Conservation (phyloP, 306 rosid species). For the Adenanthera pavonina region DNA sequence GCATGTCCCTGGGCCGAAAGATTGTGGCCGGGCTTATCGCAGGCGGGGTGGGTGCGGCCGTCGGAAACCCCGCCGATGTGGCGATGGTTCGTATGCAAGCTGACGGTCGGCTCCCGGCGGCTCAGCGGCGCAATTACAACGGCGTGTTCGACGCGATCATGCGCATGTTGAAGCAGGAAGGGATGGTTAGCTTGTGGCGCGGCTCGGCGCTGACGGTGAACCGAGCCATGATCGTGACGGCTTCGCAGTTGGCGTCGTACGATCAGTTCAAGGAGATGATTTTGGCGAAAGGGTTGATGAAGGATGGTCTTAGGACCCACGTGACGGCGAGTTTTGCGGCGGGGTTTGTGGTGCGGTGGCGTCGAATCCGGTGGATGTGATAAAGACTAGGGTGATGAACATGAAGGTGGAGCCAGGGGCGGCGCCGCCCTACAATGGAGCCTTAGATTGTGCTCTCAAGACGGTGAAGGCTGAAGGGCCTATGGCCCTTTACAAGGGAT, state of each 20-base stretch:
- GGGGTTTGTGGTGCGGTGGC: constrained; percentile 92
- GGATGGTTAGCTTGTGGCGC: constrained; percentile 81
- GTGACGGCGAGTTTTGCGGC: constrained; percentile 86
- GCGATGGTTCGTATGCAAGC: constrained; percentile 98
- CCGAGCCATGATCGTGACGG: constrained; percentile 95
- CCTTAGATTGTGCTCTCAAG: constrained; percentile 77
- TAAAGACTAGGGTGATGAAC: constrained; percentile 90
- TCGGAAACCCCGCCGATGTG: constrained; percentile 88
- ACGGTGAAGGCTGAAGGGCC: constrained; percentile 81
- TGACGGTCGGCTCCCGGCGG: constrained; percentile 74
- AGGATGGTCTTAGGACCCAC: constrained; percentile 79
- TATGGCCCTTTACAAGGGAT: constrained; percentile 86
- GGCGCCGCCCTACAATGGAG: constrained; percentile 65
- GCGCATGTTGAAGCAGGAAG: constrained; percentile 68
- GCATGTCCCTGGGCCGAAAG: constrained; percentile 52
- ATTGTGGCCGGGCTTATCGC: constrained; percentile 69
- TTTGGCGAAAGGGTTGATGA: constrained; percentile 59
- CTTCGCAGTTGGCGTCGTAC: constrained; percentile 86
- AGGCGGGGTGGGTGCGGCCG: constrained; percentile 81
- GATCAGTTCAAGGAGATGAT: constrained; percentile 78
- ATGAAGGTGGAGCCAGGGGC: constrained; percentile 74
- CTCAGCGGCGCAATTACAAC: constrained; percentile 70
- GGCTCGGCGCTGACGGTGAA: constrained; percentile 88
- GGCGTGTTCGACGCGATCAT: constrained; percentile 73
- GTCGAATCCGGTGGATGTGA: constrained; percentile 90